Evolutionary conservation across 345 rosid species (phyloP).

Genomic region (Eucalyptus albens): DNA sequence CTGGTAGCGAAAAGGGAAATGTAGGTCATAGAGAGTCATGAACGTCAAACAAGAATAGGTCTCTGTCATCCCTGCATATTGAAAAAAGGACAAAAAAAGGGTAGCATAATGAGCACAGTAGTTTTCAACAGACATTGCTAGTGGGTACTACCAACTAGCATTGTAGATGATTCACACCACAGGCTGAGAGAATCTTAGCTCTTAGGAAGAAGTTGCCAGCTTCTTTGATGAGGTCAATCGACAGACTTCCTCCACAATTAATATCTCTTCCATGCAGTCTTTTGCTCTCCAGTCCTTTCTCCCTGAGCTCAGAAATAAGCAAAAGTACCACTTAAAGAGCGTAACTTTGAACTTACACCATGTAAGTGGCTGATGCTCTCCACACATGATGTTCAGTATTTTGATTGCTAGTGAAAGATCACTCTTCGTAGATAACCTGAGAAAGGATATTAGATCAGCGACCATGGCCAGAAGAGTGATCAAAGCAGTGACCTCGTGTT

Average conservation of each 20-base stretch:
- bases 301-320: background rate
- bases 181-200: constrained; percentile 37
- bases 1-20: background rate
- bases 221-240: constrained; percentile 27
- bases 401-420: background rate
- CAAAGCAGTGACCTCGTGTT: constrained; percentile 46
- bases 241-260: constrained; percentile 65
- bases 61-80: constrained; percentile 70
- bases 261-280: constrained; percentile 16
- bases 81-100: background rate
- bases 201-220: constrained; percentile 23
- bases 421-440: constrained; percentile 17
- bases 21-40: constrained; percentile 44
- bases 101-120: background rate
- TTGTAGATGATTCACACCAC: constrained; percentile 27
- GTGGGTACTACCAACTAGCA: background rate
- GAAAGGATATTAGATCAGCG: constrained; percentile 38
- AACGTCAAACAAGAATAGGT: constrained; percentile 73
- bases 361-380: background rate
- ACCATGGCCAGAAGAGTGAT: constrained; percentile 79
- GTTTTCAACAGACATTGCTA: no score
- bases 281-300: no score
- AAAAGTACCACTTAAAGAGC: background rate
- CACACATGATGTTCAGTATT: background rate
- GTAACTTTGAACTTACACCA: background rate